These are phyloP conservation scores for Candida sithepensis DNA, from an alignment of 805 yeast species.

Conservation along the genomic window DNA sequence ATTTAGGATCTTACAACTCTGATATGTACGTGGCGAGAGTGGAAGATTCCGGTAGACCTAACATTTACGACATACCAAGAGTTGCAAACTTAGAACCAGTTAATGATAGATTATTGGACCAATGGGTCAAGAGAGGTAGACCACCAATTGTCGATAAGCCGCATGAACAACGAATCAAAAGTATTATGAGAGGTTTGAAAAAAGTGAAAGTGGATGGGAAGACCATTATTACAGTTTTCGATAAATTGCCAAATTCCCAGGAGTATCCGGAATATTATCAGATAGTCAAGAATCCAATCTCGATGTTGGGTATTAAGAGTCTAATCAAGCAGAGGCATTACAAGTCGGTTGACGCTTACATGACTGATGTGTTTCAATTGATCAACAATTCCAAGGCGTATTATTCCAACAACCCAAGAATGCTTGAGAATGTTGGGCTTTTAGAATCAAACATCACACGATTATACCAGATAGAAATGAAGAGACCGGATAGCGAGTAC, in stretches of 20 bases:
- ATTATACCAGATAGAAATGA: conserved; percentile 63
- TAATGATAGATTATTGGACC: conserved; percentile 27
- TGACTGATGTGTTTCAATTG: conserved; percentile 72
- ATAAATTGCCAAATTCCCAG: conserved; percentile 72
- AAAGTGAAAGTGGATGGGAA: conserved; percentile 61
- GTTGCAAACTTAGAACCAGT: conserved; percentile 18
- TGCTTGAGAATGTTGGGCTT: conserved; percentile 56
- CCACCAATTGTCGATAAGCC: conserved; percentile 92
- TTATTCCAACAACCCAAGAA: conserved; percentile 53
- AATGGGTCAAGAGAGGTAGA: conserved; percentile 74
- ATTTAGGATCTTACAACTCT: conserved; percentile 7
- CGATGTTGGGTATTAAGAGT: conserved; percentile 70
- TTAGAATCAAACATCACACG: conserved; percentile 61
- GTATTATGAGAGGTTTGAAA: conserved; percentile 76
- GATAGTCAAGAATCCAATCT: conserved; percentile 54
- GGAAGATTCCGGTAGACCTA: conserved; percentile 24
- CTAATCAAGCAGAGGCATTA: conserved; percentile 85
- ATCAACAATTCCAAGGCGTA: conserved; percentile 69
- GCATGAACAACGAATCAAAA: conserved; percentile 87
- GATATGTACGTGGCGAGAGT: conserved; percentile 24
- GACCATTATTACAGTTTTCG: conserved; percentile 51
- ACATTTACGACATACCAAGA: conserved; percentile 28
- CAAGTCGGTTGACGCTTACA: conserved; percentile 67
- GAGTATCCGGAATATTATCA: conserved; percentile 52
- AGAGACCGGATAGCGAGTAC: conserved; percentile 78